Base-by-base conservation (phyloP, 2,329 filamentous ascomycete species). In the Lachnellula occidentalis region DNA sequence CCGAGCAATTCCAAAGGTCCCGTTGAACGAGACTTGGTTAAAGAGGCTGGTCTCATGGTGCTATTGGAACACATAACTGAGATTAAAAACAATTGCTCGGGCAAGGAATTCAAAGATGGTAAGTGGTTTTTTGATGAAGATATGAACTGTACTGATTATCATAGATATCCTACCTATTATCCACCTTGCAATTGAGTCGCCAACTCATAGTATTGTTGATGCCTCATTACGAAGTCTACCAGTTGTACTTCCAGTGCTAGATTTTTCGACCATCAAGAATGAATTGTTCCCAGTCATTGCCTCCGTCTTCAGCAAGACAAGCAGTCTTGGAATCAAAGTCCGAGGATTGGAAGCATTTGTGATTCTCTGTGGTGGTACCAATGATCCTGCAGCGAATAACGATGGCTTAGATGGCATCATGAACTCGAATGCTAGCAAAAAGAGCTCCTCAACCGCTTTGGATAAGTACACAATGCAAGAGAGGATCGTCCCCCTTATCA, bases 381-480 rank as follows among this genome's bases (percentile, higher is more conserved):
- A 76, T 17, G 77, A 80, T 55, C 69, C 73, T 34, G 73, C 72
- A 1, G 70, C 73, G 1, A 74, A 75, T 41, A 75, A 81, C 46
- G 90, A 94, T 68, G 92, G 90, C 4, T 77, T 96, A 2, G 86
- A 90, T 61, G 91, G 90, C 0, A 76, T 92, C 67, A 66, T 73
- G 42, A 71, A 80, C 61, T 69, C 75, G 50, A 75, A 80, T 31
- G 64, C 60, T 54, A 67, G 66, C 48, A 82, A 80, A 65, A 79
- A 81, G 55, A 81, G 80, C 3, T 87, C 82, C 1, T 87, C 87
- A 0, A 90, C 85, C 2, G 92, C 92, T 3, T 76, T 99, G 27
- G 94, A 99, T 74, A 97, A 97, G 70, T 97, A 94, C 67, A 97
- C 94, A 0, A 92, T 99, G 74, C 94, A 99, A 70, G 94, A 99